Evolutionary conservation across 345 rosid genomes (phyloP), one percentile per base, ranked within the genome.

Genomic region (Aquilaria yunnanensis): DNA sequence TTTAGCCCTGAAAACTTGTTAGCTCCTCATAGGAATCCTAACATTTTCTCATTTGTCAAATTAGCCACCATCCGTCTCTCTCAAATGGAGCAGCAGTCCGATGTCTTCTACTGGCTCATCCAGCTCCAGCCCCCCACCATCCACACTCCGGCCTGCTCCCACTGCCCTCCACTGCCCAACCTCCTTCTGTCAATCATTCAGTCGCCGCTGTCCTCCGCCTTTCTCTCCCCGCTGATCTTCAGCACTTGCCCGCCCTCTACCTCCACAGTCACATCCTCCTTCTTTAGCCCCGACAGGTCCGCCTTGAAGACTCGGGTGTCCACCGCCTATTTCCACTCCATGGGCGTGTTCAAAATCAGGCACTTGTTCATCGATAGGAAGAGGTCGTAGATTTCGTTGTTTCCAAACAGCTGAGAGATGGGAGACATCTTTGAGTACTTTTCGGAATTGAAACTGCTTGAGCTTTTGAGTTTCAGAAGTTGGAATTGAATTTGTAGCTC

Each of bases 321-420:
- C 1, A 74, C 81, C 30, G 86, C 79, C 60, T 79, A 81, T 54
- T 72, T 74, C 86, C 81, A 78, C 67, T 81, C 83, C 1, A 71
- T 70, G 8, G 79, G 83, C 3, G 77, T 51, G 46, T 65, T 74
- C 0, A 84, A 74, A 9, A 81, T 81, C 0, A 86, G 89, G 51
- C 89, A 81, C 37, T 57, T 69, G 69, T 78, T 79, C 4, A 75
- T 51, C 72, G 81, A 31, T 6, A 81, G 23, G 23, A 83, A 80
- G 10, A 81, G 85, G 58, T 83, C 83, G 12, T 63, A 64, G 2
- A 65, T 68, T 63, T 80, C 84, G 46, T 57, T 75, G 23, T 23
- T 23, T 31, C 73, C 67, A 8, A 63, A 34, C 3, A 77, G 32
- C 12, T 69, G 72, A 57, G 84, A 65, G 32, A 79, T 56, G 31